Evolutionary conservation across 2,329 filamentous ascomycete genomes (phyloP), one percentile per base, ranked within the genome.

Genomic region (Penicillium sp.): DNA sequence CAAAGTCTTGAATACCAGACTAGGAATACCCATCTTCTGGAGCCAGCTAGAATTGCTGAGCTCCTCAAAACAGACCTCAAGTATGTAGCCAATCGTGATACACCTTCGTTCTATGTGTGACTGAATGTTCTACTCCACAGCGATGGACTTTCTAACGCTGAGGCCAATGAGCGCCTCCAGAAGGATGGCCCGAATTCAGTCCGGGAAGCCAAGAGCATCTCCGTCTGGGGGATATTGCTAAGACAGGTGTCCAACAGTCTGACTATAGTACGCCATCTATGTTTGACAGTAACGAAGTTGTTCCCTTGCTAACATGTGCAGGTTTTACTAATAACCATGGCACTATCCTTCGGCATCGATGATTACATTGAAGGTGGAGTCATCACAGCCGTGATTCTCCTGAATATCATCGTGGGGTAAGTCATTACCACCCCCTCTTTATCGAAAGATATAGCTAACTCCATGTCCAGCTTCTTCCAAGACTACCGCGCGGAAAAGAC

Each of bases 221-320:
- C 89, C 78, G 73, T 89, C 78, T 91, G 88, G 86, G 86, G 89
- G 80, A 90, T 92, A 80, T 84, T 92, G 80, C 78, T 92, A 79
- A 89, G 89, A 74, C 89, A 92, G 81, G 85, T 91, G 70, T 90
- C 89, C 68, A 92, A 92, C 80, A 90, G 89, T 80, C 81, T 92
- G 78, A 92, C 89, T 66, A 83, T 90, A 74, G 88, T 83, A 78
- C 70, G 79, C 73, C 54, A 55, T 40, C 2, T 17, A 3, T 13
- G 0, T 55, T 22, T 15, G 9, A 30, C 13, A 17, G 3, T 44
- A 1, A 13, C 3, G n/a, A 2, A 15, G n/a, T 22, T 4, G 12
- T 33, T 30, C 1, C 15, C 4, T 10, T n/a, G 24, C 33, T 37
- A 28, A 58, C 5, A 50, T 28, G 13, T 9, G 10, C 63, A 91